Evolutionary conservation across 768 basidiomycete species (phyloP).

Genomic region (Naganishia randhawae): DNA sequence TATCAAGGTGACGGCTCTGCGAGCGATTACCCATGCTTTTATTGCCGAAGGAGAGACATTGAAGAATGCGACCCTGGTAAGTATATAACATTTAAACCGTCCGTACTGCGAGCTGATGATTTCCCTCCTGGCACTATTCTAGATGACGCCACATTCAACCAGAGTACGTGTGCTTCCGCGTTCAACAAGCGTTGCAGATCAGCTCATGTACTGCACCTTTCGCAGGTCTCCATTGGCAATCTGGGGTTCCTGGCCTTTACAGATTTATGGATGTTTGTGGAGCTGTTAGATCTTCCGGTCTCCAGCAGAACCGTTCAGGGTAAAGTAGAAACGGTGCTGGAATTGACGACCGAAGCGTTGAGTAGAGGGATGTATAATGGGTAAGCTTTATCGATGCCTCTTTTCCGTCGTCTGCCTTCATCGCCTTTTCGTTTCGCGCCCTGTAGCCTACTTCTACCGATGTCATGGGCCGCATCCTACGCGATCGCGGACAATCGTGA

Average conservation of each 20-base stretch:
- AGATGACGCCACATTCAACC: slow-evolving; percentile 26
- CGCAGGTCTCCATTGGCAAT: slow-evolving; percentile 21
- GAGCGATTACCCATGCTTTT: slow-evolving; percentile 3
- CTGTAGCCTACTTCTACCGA: slow-evolving; percentile 26
- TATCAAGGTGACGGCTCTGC: background rate
- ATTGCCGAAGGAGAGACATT: slow-evolving; percentile 10
- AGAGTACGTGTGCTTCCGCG: background rate
- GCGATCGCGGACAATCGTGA: background rate
- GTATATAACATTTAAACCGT: background rate
- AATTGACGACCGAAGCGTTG: slow-evolving; percentile 22
- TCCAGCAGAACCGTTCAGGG: slow-evolving; percentile 9
- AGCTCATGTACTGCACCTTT: background rate
- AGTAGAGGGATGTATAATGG: slow-evolving; percentile 23
- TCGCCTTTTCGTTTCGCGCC: background rate
- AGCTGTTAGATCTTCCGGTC: slow-evolving; percentile 12
- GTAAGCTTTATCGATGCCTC: background rate
- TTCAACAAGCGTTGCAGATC: background rate
- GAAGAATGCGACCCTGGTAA: slow-evolving; percentile 25
- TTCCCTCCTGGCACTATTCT: background rate
- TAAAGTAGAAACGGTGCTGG: slow-evolving; percentile 22
- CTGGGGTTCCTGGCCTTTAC: slow-evolving; percentile 21
- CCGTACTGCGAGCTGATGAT: background rate
- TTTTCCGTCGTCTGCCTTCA: background rate
- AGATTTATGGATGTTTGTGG: slow-evolving; percentile 24
- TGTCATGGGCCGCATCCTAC: slow-evolving; percentile 21